Base-by-base conservation (phyloP, 441 rosid genomes). In the Biscutella laevigata region DNA sequence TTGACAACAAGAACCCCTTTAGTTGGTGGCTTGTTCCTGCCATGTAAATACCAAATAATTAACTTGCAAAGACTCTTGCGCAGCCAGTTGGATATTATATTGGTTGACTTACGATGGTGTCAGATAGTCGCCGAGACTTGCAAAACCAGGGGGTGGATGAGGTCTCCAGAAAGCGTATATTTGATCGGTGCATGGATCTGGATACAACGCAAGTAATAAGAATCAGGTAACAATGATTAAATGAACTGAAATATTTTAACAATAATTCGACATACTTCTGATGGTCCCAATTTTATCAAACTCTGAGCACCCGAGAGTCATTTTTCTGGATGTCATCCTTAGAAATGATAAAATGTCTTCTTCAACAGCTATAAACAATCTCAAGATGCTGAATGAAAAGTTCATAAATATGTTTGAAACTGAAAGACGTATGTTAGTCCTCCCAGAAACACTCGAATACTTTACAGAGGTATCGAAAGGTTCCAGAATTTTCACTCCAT, bases 1-100 rank as follows among this genome's bases (percentile, higher is more conserved):
- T 92, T 92, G 45, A 88, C 75, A 56, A 84, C 97, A 71, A 82
- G 71, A 70, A 88, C 97, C 59, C 94, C 97, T 80, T 78, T 86
- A 47, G 86, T 81, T 49, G 99, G 99, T 41, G 99, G 95, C 69
- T 88, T 92, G 73, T 92, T 95, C 84, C 99, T 92, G 80, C 66
- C 71, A 77, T 25, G 61, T 24, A 53, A 52, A 67, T 51, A 70
- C 46, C 52, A 60, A 20, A 49, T 36, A 66, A 43, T 45, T 60
- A 37, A 58, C 27, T 35, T 43, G 30, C 20, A 49, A 61, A 65
- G 29, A 28, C 30, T 33, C 44, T 19, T 33, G 22, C 37, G 30
- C 12, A 45, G 8, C 15, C 30, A 52, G 4, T 38, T 6, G 27
- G 14, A 39, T 32, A 47, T n/a, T 30, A 32, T 33, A 53, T 32